Evolutionary conservation across 1,284 basidiomycete genomes (phyloP).

Genomic region (Cryptococcus sp.): DNA sequence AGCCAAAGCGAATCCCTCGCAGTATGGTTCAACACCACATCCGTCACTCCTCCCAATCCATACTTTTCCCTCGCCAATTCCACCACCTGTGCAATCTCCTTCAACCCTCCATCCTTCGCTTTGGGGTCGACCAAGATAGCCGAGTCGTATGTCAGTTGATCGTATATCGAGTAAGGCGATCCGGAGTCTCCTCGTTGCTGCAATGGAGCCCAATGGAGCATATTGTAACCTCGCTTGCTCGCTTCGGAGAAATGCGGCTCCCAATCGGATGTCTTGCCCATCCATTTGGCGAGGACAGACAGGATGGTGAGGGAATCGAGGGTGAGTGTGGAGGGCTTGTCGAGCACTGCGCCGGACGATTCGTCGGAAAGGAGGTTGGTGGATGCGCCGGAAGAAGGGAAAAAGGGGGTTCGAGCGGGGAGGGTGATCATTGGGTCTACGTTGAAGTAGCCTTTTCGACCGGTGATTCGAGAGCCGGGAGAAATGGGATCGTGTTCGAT

Average conservation of each 20-base stretch:
- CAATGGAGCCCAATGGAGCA: conserved; percentile 90
- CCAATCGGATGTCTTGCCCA: conserved; percentile 77
- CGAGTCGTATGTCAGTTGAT: conserved; percentile 75
- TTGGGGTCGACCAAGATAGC: conserved; percentile 58
- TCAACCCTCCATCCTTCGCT: conserved; percentile 52
- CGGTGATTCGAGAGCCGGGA: conserved; percentile 55
- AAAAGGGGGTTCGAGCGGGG: conserved; percentile 65
- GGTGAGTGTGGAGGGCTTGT: conserved; percentile 51
- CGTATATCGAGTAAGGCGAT: conserved; percentile 84
- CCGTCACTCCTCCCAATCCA: conserved; percentile 79
- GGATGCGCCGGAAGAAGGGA: conserved; percentile 40
- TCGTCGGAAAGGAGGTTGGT: conserved; percentile 49
- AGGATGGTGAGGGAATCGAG: conserved; percentile 80
- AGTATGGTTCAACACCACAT: conserved; percentile 92
- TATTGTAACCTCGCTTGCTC: conserved; percentile 82
- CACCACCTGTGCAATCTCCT: conserved; percentile 54
- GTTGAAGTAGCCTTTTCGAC: conserved; percentile 88
- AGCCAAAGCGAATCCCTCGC: conserved; percentile 89
- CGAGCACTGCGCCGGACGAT: conserved; percentile 51
- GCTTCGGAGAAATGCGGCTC: conserved; percentile 71
- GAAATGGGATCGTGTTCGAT: conserved; percentile 67
- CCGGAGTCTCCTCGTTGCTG: conserved; percentile 81
- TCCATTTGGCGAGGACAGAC: conserved; percentile 92
- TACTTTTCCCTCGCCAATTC: conserved; percentile 72
- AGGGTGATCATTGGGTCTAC: conserved; percentile 79